Evolutionary conservation across 176 grass and related monocot genomes (phyloP), one percentile per base, ranked within the genome.

Genomic region (Bothriochloa decipiens): DNA sequence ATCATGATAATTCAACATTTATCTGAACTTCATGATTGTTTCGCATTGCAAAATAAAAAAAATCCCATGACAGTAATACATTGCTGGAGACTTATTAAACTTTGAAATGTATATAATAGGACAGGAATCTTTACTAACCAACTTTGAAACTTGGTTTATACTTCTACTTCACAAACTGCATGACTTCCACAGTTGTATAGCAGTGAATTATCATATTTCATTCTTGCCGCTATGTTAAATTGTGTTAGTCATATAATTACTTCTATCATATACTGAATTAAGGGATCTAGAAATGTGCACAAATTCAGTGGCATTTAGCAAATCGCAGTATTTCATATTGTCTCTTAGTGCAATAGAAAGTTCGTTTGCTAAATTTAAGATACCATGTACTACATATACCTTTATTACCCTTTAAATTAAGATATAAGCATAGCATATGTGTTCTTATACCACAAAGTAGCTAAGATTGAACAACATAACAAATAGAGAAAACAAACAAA

Each of bases 401-500:
- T 12, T 70, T n/a, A 37, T 70, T 39, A 40, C 35, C 18, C 18
- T n/a, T 40, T 42, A 11, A 8, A 20, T 70, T 70, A 23, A 63
- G 60, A 63, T 63, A 63, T 58, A 63, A 70, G 36, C 22, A 23
- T 42, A 70, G 37, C 7, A 42, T 70, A 42, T 70, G 37, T 70
- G 22, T 42, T 72, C 23, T 63, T 63, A 63, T 63, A 26, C 23
- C 23, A 63, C n/a, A 26, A 43, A 46, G 23, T 28, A 55, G 60
- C 68, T 63, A 79, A 76, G 42, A 8, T 16, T 68, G 76, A 70
- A 43, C 10, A 75, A 16, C 6, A 23, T 80, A 13, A 68, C 12
- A 80, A 27, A 22, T 9, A 15, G 55, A 13, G 37, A 23, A 73
- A 70, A 77, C 11, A 58, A 23, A 33, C 67, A 90, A 32, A 90